phyloP scores from a whole-genome alignment of 2,329 filamentous ascomycete genomes.

The Pestalotiopsis sp. region DNA sequence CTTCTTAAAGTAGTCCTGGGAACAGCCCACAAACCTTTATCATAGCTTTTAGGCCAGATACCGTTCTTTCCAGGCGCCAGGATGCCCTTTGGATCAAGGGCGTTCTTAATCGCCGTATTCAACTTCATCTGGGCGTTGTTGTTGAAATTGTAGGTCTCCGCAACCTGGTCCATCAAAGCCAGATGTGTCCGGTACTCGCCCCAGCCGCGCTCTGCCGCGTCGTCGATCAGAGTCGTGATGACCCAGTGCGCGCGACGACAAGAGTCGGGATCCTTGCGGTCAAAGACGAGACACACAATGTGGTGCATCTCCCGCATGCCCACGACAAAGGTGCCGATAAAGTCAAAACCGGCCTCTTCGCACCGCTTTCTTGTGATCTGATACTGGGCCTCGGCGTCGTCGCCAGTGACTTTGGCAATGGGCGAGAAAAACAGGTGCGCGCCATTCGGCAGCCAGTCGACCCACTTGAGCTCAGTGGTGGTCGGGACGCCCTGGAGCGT shows the following conservation, averaged over 20 bases:
- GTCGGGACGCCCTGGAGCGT: constrained; percentile 38
- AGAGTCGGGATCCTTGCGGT: constrained; percentile 26
- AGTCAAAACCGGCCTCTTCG: constrained; percentile 37
- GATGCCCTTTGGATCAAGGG: constrained; percentile 41
- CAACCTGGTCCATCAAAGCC: constrained; percentile 47
- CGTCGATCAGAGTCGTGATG: constrained; percentile 35
- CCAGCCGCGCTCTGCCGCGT: constrained; percentile 41
- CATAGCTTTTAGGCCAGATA: constrained; percentile 35
- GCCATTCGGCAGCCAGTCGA: constrained; percentile 46
- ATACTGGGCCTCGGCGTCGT: neutral
- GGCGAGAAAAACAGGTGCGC: constrained; percentile 46
- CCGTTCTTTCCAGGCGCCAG: constrained; percentile 34
- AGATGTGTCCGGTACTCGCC: constrained; percentile 49
- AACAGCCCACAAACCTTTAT: neutral
- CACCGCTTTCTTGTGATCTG: constrained; percentile 38
- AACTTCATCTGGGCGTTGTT: constrained; percentile 41
- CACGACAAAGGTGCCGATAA: constrained; percentile 42
- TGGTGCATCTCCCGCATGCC: constrained; percentile 48
- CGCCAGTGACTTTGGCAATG: constrained; percentile 35
- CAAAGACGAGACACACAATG: constrained; percentile 38
- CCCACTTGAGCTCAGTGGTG: constrained; percentile 42
- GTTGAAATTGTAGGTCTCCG: constrained; percentile 45
- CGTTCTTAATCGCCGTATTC: constrained; percentile 44
- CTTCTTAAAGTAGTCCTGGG: neutral
- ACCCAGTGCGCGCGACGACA: constrained; percentile 28